These are phyloP conservation scores for Immersiporthe knoxdaviesiana DNA, from an alignment of 2,329 filamentous ascomycete species.

Conservation along the genomic window DNA sequence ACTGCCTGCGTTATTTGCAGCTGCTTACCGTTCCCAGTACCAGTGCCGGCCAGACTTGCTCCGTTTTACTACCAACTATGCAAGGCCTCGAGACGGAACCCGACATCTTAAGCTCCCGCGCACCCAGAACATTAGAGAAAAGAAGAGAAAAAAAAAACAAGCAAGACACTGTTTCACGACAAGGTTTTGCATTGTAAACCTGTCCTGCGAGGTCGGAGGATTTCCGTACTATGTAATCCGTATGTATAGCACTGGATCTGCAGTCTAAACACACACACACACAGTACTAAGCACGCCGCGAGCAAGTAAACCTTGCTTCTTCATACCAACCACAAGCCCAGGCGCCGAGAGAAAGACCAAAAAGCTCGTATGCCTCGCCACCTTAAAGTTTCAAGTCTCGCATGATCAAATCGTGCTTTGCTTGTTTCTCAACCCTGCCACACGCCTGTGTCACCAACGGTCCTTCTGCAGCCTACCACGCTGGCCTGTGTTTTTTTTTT, in stretches of 20 bases:
- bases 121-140: background rate
- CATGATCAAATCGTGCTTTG: constrained; percentile 14
- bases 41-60: background rate
- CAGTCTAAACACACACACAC: constrained; percentile 12
- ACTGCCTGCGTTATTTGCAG: background rate
- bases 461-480: too few species aligned
- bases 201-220: constrained; percentile 6
- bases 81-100: background rate
- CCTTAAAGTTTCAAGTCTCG: constrained; percentile 18
- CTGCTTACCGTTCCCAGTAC: background rate
- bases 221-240: too few species aligned
- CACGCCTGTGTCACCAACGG: background rate
- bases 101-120: background rate
- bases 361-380: background rate
- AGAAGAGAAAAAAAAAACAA: background rate
- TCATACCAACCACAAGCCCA: constrained; percentile 6
- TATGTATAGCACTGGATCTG: too few species aligned
- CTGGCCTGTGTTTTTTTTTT: background rate
- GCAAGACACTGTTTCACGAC: background rate
- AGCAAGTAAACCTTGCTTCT: constrained; percentile 9
- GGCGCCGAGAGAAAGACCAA: background rate
- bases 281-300: background rate
- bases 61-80: too few species aligned
- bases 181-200: background rate
- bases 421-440: constrained; percentile 1